A percentile compares a stretch with the other conserved stretches of the same genome.
Evolutionary conservation across 2,329 filamentous ascomycete species (phyloP).

Genomic region (Pseudogymnoascus sp.): DNA sequence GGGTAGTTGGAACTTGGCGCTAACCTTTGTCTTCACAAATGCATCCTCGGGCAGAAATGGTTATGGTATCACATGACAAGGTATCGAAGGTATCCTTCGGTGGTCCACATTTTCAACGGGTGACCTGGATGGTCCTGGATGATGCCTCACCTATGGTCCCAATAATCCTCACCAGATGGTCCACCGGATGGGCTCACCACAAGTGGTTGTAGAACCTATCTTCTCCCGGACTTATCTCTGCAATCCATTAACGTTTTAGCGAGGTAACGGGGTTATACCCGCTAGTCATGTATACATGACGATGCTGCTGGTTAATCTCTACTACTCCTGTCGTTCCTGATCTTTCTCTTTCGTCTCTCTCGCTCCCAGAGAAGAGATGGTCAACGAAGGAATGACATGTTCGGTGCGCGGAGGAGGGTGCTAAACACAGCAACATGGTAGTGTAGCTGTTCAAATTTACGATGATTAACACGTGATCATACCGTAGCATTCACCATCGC

Average conservation of each 20-base stretch:
- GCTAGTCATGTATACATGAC: not conserved
- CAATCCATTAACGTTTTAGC: not conserved
- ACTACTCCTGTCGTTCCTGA: not conserved
- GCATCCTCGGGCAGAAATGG: no score
- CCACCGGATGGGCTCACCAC: no score
- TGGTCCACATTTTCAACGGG: no score
- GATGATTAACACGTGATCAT: not conserved
- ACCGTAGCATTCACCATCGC: not conserved
- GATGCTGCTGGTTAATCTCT: no score
- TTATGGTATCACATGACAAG: no score
- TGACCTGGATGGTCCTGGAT: no score
- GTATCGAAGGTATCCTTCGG: no score
- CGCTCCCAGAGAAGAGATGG: not conserved
- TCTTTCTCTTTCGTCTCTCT: not conserved
- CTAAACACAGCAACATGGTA: not conserved
- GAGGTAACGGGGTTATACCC: not conserved
- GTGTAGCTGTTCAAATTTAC: not conserved
- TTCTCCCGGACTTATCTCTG: not conserved
- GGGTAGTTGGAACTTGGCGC: no score
- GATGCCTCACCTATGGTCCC: no score
- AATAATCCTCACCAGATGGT: no score
- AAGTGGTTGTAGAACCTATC: not conserved
- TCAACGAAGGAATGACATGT: not conserved
- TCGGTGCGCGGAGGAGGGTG: not conserved
- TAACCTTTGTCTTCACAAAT: no score